Percentiles rank a stretch among this genome's conserved stretches.
Evolutionary conservation across 2,329 filamentous ascomycete species (phyloP).

Genomic region (Ceratocystis cubensis): DNA sequence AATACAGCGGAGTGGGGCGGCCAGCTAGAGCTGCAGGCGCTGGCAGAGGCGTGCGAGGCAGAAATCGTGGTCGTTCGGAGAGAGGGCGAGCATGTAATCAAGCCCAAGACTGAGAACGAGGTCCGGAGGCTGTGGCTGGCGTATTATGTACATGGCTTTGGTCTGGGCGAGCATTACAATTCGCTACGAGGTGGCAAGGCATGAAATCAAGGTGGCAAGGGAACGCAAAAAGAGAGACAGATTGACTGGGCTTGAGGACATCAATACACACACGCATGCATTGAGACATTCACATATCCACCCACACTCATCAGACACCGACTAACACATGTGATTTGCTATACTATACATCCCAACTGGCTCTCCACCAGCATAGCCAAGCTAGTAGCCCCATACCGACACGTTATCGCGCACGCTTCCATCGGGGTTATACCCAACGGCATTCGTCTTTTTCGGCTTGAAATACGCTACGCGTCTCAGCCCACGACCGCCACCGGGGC

Average conservation of each 20-base stretch:
- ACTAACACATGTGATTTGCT: too few species aligned
- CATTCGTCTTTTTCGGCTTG: slow-evolving; percentile 40
- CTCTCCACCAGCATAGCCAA: neutral
- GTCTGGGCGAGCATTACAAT: slow-evolving; percentile 95
- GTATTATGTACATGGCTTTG: slow-evolving; percentile 89
- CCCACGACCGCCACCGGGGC: neutral
- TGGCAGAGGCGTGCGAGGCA: slow-evolving; percentile 68
- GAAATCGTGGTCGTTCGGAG: slow-evolving; percentile 79
- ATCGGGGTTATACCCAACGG: slow-evolving; percentile 34
- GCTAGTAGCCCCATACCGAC: slow-evolving; percentile 38
- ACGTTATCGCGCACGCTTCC: slow-evolving; percentile 41
- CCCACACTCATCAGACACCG: neutral
- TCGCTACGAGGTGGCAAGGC: slow-evolving; percentile 43
- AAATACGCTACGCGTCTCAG: slow-evolving; percentile 23
- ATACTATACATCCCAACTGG: too few species aligned
- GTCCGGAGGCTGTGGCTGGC: slow-evolving; percentile 67
- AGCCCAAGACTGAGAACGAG: slow-evolving; percentile 35
- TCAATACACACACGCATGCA: neutral
- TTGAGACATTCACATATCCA: neutral
- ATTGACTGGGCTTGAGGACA: neutral
- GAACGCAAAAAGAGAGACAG: neutral
- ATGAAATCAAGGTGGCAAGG: neutral
- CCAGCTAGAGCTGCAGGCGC: slow-evolving; percentile 74
- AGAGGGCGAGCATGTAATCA: slow-evolving; percentile 65
- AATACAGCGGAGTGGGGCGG: slow-evolving; percentile 95